Evolutionary conservation across 73 alveolate species (phyloP), one percentile per base, ranked within the genome.

Genomic region (Paramecium caudatum): DNA sequence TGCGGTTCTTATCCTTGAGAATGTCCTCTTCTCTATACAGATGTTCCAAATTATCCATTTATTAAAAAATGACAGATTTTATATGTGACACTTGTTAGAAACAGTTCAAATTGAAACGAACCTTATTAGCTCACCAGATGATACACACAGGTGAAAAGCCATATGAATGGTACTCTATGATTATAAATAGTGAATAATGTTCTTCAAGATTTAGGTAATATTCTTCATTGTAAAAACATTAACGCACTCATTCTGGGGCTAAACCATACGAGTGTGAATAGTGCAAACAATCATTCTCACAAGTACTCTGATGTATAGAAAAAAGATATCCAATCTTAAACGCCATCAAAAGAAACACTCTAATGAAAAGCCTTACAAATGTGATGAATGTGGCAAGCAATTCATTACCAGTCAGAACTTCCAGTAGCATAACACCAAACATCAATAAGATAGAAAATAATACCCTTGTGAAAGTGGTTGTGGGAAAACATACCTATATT

Each of bases 311-410:
- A 10, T 63, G 15, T 19, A 1, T 17, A 47, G 45, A 17, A 37
- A 16, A 47, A 32, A 95, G 96, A 96, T 95, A 74, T 95, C 97
- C 41, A 97, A 97, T 82, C 86, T 97, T 46, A 96, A 95, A 61
- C 90, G 98, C 63, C 99, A 97, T 91, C 68, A 93, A 86, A 90
- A 98, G 37, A 94, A 95, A 23, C 99, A 97, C 91, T 92, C 98
- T 9, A 98, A 98, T 12, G 99, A 96, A 74, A 96, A 95, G 61
- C 99, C 99, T 9, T 97, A 94, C 83, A 96, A 47, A 47, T 97
- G 99, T 70, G 91, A 90, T 34, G 92, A 94, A 43, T 90, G 94
- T 47, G 74, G 63, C 6, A 90, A 82, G 30, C 19, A 74, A 23
- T 90, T 90, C 61, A 90, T 78, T n/a, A 86, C 93, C 3, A 36